Percentiles rank a stretch among this genome's conserved stretches.
Conservation (phyloP, 148 eudicot species). For the Polygonum aviculare region DNA sequence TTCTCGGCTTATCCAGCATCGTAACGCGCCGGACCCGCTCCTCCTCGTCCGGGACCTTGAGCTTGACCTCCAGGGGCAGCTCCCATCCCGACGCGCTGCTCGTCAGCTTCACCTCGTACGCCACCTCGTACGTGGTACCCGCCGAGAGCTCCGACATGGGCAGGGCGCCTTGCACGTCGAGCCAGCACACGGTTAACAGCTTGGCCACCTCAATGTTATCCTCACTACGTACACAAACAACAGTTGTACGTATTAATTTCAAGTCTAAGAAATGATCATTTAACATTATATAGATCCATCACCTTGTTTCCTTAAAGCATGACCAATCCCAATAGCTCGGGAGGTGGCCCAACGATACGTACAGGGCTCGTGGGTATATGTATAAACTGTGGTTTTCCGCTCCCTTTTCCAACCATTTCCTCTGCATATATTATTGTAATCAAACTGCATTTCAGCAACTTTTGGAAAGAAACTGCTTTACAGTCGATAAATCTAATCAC, state of each 20-base stretch:
- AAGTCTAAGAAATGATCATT: no score
- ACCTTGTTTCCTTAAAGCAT: slow-evolving; percentile 26
- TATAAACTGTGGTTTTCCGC: slow-evolving; percentile 14
- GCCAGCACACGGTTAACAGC: slow-evolving; percentile 19
- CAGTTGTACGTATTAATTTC: no score
- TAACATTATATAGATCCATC: neutral
- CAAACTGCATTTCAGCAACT: neutral
- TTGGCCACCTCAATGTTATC: slow-evolving; percentile 28
- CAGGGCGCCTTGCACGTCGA: slow-evolving; percentile 23
- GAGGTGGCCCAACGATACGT: slow-evolving; percentile 16
- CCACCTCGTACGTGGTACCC: slow-evolving; percentile 17
- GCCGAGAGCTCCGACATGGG: slow-evolving; percentile 20
- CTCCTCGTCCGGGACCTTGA: slow-evolving; percentile 14
- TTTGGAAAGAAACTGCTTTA: neutral
- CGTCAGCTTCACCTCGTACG: slow-evolving; percentile 20
- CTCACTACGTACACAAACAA: slow-evolving; percentile 12
- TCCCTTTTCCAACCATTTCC: slow-evolving; percentile 18
- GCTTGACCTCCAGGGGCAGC: slow-evolving; percentile 15
- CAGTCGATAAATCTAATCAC: no score
- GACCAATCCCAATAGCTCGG: slow-evolving; percentile 21
- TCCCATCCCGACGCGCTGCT: slow-evolving; percentile 29
- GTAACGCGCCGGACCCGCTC: slow-evolving; percentile 16
- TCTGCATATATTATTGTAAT: slow-evolving; percentile 2
- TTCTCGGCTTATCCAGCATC: slow-evolving; percentile 19
- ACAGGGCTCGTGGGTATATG: slow-evolving; percentile 17